A percentile compares a stretch with the other conserved stretches of the same genome.
Evolutionary conservation across 371 early-diverging fungal species (phyloP).

Genomic region (Mortierella sp.): DNA sequence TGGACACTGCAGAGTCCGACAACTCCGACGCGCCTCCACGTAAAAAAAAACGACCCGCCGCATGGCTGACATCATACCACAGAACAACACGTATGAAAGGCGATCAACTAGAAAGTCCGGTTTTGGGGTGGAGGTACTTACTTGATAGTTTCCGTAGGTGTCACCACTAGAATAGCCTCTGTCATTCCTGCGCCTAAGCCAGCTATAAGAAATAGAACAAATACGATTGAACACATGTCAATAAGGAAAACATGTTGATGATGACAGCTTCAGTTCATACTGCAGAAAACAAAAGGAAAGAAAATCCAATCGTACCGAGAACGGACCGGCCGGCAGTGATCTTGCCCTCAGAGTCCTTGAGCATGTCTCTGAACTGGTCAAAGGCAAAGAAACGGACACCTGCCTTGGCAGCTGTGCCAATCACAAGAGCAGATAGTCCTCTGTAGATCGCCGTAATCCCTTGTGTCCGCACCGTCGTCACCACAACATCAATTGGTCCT

Average conservation of each 20-base stretch:
- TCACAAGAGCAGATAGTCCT: conserved; percentile 88
- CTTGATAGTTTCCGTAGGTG: conserved; percentile 95
- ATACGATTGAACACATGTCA: background rate
- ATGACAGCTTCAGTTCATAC: background rate
- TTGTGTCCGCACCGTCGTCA: conserved; percentile 72
- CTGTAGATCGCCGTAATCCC: conserved; percentile 85
- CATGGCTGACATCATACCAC: conserved; percentile 5
- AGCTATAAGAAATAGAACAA: conserved; percentile 61
- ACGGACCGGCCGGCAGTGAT: conserved; percentile 75
- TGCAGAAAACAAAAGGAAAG: background rate
- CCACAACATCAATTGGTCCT: conserved; percentile 87
- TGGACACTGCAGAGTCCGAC: background rate
- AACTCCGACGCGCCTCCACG: conserved; percentile 15
- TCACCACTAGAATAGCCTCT: conserved; percentile 89
- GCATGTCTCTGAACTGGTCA: conserved; percentile 82
- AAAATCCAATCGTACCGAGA: conserved; percentile 54
- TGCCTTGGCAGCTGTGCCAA: conserved; percentile 93
- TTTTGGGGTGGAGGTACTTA: conserved; percentile 41
- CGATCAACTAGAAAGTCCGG: background rate
- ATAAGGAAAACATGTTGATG: background rate
- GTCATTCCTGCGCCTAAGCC: conserved; percentile 93
- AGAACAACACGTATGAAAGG: conserved; percentile 2
- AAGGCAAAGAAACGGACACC: conserved; percentile 93
- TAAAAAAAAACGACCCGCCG: background rate
- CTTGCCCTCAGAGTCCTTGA: conserved; percentile 81